Base-by-base conservation (phyloP, 306 rosid species). In the Inga oerstediana region DNA sequence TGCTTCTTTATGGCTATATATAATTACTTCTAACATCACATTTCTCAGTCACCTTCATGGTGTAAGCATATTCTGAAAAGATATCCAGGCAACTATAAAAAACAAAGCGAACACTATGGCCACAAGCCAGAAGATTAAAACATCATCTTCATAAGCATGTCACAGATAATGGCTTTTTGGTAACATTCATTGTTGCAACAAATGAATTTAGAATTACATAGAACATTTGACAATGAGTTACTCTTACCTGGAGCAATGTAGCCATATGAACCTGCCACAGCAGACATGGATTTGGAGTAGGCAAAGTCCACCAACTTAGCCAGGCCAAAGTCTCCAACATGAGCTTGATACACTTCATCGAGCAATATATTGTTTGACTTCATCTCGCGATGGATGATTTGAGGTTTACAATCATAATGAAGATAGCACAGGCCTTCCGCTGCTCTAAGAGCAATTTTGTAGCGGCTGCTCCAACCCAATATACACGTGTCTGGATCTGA, bases 251-350 rank as follows among this genome's bases (percentile, higher is more conserved):
- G 97, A 61, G 97, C 97, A 84, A 93, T 93, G 86, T 93, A 93
- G 80, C 97, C 97, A 79, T 91, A 93, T 85, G 97, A 93, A 76
- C 97, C 97, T 22, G 94, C 97, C 80, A 93, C 97, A 77, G 94
- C 90, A 61, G 97, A 93, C 97, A 93, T 93, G 83, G 97, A 93
- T 79, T 91, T 93, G 43, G 97, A 91, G 77, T 79, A 91, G 3
- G 97, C 89, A 59, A 91, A 81, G 32, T 93, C 97, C 34, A 93
- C 86, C 90, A 93, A 75, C 78, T 93, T 93, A 24, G 97, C 97
- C 86, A 93, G 86, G 79, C 98, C 98, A n/a, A 94, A 94, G 86
- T 94, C 97, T 83, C 98, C 98, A 54, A 94, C 98, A 74, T 89
- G 93, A 44, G 97, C 93, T 79, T 90, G 89, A 73, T 92, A 88